These are phyloP conservation scores for Gloeostereum incarnatum DNA, from an alignment of 768 basidiomycete species.

Conservation along the genomic window DNA sequence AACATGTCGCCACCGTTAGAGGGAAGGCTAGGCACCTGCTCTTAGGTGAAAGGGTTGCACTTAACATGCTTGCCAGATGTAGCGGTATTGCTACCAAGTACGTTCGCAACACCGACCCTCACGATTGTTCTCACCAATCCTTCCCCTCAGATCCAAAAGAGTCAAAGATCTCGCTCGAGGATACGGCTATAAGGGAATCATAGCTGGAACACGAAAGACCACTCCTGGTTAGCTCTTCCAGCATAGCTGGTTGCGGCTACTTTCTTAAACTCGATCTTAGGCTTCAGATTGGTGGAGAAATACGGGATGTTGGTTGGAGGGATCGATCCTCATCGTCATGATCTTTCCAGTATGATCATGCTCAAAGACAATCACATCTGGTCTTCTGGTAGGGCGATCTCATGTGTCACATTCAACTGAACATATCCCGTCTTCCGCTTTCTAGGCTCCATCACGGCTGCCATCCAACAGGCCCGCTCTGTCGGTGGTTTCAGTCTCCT, in stretches of 20 bases:
- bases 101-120: slow-evolving; percentile 15
- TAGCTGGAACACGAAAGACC: slow-evolving; percentile 96
- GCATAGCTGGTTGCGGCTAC: background rate
- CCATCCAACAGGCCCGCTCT: slow-evolving; percentile 75
- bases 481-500: slow-evolving; percentile 89
- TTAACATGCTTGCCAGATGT: slow-evolving; percentile 91
- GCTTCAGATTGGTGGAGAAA: slow-evolving; percentile 95
- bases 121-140: slow-evolving; percentile 2
- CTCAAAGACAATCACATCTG: slow-evolving; percentile 99
- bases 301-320: slow-evolving; percentile 98
- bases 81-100: slow-evolving; percentile 96
- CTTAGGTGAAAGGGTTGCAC: slow-evolving; percentile 85
- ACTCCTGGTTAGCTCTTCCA: slow-evolving; percentile 67
- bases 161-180: slow-evolving; percentile 72
- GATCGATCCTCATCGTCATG: slow-evolving; percentile 90
- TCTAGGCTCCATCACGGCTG: slow-evolving; percentile 81
- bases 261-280: slow-evolving; percentile 20
- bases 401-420: slow-evolving; percentile 3
- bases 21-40: slow-evolving; percentile 86
- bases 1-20: slow-evolving; percentile 82
- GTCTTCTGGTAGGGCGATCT: slow-evolving; percentile 67
- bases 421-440: background rate
- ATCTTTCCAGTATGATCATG: slow-evolving; percentile 99
- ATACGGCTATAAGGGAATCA: slow-evolving; percentile 76
- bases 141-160: slow-evolving; percentile 78